Percentiles rank a stretch among this genome's conserved stretches.
These are phyloP conservation scores for Pichia kluyveri DNA, from an alignment of 805 yeast species.

Conservation along the genomic window DNA sequence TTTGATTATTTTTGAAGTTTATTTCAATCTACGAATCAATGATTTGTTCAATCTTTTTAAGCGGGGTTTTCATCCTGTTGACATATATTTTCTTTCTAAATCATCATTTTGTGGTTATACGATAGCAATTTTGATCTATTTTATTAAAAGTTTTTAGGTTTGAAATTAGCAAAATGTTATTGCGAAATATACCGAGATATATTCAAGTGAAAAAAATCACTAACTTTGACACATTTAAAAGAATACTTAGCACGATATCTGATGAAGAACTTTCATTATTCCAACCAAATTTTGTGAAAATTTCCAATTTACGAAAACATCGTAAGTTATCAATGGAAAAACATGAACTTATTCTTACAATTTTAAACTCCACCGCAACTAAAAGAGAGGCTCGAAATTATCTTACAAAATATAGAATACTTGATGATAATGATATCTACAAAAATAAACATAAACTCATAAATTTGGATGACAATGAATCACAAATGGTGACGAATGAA, in stretches of 20 bases:
- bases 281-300: slow-evolving; percentile 1
- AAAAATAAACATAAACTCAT: slow-evolving; percentile 14
- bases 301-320: slow-evolving; percentile 21
- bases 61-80: not conserved
- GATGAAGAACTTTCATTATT: too few species aligned
- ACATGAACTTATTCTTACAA: slow-evolving; percentile 70
- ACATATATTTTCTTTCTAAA: too few species aligned
- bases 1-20: not conserved
- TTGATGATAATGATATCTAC: slow-evolving; percentile 26
- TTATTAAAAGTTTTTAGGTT: too few species aligned
- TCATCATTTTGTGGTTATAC: too few species aligned
- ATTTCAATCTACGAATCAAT: too few species aligned
- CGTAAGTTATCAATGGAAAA: slow-evolving; percentile 35
- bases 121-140: too few species aligned
- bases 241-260: too few species aligned
- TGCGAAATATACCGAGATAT: too few species aligned
- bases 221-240: too few species aligned
- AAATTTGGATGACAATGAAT: not conserved
- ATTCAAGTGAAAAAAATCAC: too few species aligned
- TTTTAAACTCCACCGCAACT: slow-evolving; percentile 84
- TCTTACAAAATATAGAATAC: slow-evolving; percentile 56
- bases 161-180: too few species aligned
- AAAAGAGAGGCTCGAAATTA: slow-evolving; percentile 86
- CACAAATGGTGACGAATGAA: slow-evolving; percentile 11
- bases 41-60: not conserved